Evolutionary conservation across 257 asterid genomes (phyloP), one percentile per base, ranked within the genome.

Genomic region (Primulina tabacum): DNA sequence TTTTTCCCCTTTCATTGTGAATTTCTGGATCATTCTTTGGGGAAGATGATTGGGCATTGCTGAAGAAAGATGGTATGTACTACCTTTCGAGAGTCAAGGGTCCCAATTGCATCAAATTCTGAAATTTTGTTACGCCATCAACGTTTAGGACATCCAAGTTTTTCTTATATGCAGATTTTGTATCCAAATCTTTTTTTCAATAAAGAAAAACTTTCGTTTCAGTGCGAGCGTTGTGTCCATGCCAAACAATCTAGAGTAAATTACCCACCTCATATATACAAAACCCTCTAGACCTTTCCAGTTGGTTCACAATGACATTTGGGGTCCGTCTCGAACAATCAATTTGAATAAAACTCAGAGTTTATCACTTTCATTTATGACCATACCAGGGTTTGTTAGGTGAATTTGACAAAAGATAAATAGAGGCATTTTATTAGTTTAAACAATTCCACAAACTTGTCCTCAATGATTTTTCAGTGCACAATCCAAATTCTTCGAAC

Each of bases 251-350:
- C 12, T 5, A 11, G 43, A 28, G 65, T 29, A 8, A 28, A 28
- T 38, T 61, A 28, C 18, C 65, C 65, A 4, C 20, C 3, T 2
- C 38, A 61, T 5, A 12, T 2, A 9, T 16, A 61, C 24, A 61
- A 61, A 61, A 29, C 65, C 40, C 21, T 61, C 65, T 5, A 29
- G 5, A 60, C 64, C 64, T 11, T 61, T 61, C 20, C 66, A 61
- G 1, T 14, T 61, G 24, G 11, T 32, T 8, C 65, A 30, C 8
- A 14, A 24, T 61, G 65, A 61, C 14, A 61, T 61, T 4, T 61
- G 18, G 43, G 43, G 43, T 8, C 2, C 11, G 5, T 35, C 11
- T 6, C 9, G 5, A 35, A 35, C 11, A 35, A 1, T 1, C 11
- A 35, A 7, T 35, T 5, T 35, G 2, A 8, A 4, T 35, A 35